A percentile compares a stretch with the other conserved stretches of the same genome.
Conservation (phyloP, 1,284 basidiomycete species). For the Boletus albobrunnescens region DNA sequence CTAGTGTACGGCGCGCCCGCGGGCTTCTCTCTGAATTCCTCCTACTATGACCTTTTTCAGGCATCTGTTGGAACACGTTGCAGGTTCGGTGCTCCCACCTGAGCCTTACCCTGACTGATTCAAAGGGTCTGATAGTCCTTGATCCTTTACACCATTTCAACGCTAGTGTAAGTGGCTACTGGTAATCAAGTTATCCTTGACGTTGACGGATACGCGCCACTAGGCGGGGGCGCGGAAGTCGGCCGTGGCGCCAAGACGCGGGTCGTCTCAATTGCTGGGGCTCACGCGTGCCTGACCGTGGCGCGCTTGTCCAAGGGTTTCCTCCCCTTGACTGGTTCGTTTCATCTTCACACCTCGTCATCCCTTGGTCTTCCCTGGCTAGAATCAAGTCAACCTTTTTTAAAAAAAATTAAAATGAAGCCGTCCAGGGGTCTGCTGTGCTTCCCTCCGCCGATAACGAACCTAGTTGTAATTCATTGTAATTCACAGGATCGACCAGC, state of each 20-base stretch:
- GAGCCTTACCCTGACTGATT: slow-evolving; percentile 9
- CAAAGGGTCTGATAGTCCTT: slow-evolving; percentile 3
- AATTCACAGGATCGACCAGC: slow-evolving; percentile 4
- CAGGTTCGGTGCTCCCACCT: not conserved
- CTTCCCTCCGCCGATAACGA: slow-evolving; percentile 22
- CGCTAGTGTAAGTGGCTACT: not conserved
- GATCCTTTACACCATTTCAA: slow-evolving; percentile 2
- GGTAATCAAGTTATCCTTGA: not conserved
- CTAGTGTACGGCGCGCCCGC: not conserved
- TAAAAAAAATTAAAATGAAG: slow-evolving; percentile 7
- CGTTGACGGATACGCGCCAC: not conserved
- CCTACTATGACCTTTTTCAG: slow-evolving; percentile 6
- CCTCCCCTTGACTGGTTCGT: slow-evolving; percentile 8
- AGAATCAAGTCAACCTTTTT: slow-evolving; percentile 4
- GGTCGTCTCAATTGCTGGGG: slow-evolving; percentile 10
- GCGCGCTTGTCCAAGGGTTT: slow-evolving; percentile 3
- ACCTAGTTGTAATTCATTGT: no score
- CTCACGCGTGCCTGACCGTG: slow-evolving; percentile 17
- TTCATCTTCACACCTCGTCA: slow-evolving; percentile 12
- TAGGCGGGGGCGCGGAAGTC: not conserved
- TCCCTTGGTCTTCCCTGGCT: slow-evolving; percentile 13
- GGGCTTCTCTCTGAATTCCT: not conserved
- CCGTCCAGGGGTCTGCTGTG: not conserved
- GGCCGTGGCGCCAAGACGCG: slow-evolving; percentile 6
- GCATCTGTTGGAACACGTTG: slow-evolving; percentile 5